A percentile compares a stretch with the other conserved stretches of the same genome.
These are phyloP conservation scores for Ampelocalamus luodianensis DNA, from an alignment of 176 grass and related monocot genomes.

Conservation along the genomic window DNA sequence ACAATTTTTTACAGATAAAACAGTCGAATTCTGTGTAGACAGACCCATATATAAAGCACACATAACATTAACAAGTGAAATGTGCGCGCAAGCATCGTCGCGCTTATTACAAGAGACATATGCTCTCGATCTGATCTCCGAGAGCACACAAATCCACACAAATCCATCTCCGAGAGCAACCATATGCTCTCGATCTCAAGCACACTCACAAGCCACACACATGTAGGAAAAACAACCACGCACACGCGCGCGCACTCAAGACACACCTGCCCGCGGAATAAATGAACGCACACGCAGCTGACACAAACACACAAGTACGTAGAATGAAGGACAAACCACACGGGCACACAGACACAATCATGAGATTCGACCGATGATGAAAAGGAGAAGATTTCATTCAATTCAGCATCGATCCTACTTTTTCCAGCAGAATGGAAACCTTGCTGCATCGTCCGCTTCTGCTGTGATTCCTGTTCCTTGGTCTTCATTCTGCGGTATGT, in stretches of 20 bases:
- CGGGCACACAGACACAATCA: no score
- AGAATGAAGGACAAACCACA: neutral
- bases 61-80: neutral
- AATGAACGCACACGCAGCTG: no score
- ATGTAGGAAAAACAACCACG: no score
- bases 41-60: no score
- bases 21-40: no score
- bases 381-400: neutral
- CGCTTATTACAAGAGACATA: neutral
- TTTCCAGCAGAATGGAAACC: slow-evolving; percentile 3
- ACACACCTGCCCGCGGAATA: no score
- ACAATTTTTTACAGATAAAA: no score
- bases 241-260: neutral
- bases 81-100: neutral
- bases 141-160: no score
- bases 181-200: no score
- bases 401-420: neutral
- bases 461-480: neutral
- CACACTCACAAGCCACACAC: no score
- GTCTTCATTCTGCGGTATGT: neutral
- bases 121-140: neutral
- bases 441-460: neutral
- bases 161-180: no score
- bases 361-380: no score
- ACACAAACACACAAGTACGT: neutral